These are phyloP conservation scores for Annona squamosa DNA, from an alignment of 164 flowering plant genomes.

Conservation along the genomic window DNA sequence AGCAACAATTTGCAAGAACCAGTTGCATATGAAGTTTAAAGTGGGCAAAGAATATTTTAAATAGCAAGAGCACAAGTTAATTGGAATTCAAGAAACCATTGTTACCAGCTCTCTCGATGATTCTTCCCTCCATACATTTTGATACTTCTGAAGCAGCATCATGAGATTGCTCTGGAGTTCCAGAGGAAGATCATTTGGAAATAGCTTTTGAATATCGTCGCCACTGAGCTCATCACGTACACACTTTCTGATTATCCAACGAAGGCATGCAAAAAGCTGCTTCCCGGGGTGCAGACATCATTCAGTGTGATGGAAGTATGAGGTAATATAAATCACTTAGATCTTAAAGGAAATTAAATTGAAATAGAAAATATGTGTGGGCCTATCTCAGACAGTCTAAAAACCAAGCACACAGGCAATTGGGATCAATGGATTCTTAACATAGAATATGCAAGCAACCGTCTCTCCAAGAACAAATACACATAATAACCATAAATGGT, in stretches of 20 bases:
- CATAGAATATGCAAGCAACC: no score
- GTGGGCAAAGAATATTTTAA: not conserved
- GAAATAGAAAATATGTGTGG: no score
- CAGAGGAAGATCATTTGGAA: slow-evolving; percentile 38
- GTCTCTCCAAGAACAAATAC: no score
- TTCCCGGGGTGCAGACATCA: slow-evolving; percentile 1
- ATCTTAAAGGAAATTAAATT: not conserved
- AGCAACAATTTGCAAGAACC: not conserved
- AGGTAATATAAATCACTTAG: not conserved
- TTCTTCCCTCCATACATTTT: slow-evolving; percentile 45
- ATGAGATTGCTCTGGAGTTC: slow-evolving; percentile 36
- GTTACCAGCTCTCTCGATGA: slow-evolving; percentile 33
- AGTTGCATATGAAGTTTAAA: not conserved
- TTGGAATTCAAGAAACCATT: not conserved
- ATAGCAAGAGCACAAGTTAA: not conserved
- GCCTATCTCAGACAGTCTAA: no score
- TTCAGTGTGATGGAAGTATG: not conserved
- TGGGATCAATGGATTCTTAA: no score
- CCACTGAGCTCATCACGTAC: slow-evolving; percentile 20
- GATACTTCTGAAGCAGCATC: slow-evolving; percentile 32
- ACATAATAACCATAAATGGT: no score
- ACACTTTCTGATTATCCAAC: slow-evolving; percentile 46
- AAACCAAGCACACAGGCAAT: no score
- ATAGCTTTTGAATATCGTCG: slow-evolving; percentile 39
- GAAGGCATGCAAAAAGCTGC: slow-evolving; percentile 57